Conservation (phyloP, 1,284 basidiomycete genomes). For the Cystobasidium slooffiae region DNA sequence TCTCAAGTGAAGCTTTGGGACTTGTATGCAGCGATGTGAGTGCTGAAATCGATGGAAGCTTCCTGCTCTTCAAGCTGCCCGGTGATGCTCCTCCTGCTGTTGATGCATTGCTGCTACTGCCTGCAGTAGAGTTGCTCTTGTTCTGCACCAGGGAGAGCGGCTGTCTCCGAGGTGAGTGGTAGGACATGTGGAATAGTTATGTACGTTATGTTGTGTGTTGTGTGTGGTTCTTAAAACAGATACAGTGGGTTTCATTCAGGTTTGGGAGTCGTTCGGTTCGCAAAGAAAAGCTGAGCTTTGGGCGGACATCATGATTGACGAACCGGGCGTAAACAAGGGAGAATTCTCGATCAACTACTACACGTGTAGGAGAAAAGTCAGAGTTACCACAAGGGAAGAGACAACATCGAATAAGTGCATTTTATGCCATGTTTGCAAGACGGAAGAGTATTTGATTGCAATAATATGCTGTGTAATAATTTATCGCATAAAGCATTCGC, state of each 20-base stretch:
- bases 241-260: background rate
- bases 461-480: background rate
- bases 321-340: background rate
- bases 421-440: background rate
- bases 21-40: conserved; percentile 1
- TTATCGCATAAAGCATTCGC: too few species aligned
- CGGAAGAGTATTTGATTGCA: background rate
- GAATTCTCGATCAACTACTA: background rate
- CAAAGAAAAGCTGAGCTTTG: background rate
- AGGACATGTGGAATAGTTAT: too few species aligned
- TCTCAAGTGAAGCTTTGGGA: conserved; percentile 14
- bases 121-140: conserved; percentile 19
- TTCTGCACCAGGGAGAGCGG: conserved; percentile 15
- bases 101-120: background rate
- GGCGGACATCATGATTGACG: background rate
- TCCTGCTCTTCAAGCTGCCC: conserved; percentile 11
- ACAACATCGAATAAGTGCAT: background rate
- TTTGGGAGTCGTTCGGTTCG: background rate
- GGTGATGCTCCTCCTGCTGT: conserved; percentile 17
- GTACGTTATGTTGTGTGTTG: background rate
- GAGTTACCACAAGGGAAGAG: conserved; percentile 2
- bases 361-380: background rate
- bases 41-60: background rate
- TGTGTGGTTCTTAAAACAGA: conserved; percentile 4
- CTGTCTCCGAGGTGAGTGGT: conserved; percentile 3